These are phyloP conservation scores for Claviceps pazoutovae DNA, from an alignment of 2,329 filamentous ascomycete genomes.

Conservation along the genomic window DNA sequence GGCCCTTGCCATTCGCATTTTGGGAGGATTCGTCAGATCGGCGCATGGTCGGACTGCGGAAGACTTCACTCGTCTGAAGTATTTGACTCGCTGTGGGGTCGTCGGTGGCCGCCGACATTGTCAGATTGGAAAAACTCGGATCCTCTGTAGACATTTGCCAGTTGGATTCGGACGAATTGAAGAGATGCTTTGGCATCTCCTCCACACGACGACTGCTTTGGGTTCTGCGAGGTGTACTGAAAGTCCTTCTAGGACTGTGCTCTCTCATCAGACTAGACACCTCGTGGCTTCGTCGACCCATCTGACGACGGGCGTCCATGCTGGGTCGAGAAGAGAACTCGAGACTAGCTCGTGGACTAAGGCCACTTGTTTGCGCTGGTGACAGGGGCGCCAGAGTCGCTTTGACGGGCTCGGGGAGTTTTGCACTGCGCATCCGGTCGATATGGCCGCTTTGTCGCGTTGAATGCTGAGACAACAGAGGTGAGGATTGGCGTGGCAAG, in stretches of 20 bases:
- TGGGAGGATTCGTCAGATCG: conserved; percentile 29
- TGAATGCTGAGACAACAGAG: conserved; percentile 8
- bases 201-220: conserved; percentile 32
- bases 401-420: conserved; percentile 42
- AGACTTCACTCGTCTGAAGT: conserved; percentile 72
- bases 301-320: conserved; percentile 36
- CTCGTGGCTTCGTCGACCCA: conserved; percentile 39
- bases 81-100: conserved; percentile 88
- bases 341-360: conserved; percentile 40
- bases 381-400: conserved; percentile 45
- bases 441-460: conserved; percentile 11
- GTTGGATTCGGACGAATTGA: conserved; percentile 61
- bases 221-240: conserved; percentile 44
- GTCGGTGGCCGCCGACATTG: conserved; percentile 52
- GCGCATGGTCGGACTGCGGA: conserved; percentile 61
- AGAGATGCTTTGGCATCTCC: conserved; percentile 31
- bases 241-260: conserved; percentile 41
- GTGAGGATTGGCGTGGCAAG: background rate
- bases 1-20: conserved; percentile 10
- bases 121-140: conserved; percentile 55
- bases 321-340: conserved; percentile 36
- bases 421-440: conserved; percentile 23
- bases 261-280: conserved; percentile 29
- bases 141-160: conserved; percentile 59
- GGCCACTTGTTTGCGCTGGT: conserved; percentile 23